Base-by-base conservation (phyloP, 1,139 yeast species). In the Arxiozyma slooffiae region DNA sequence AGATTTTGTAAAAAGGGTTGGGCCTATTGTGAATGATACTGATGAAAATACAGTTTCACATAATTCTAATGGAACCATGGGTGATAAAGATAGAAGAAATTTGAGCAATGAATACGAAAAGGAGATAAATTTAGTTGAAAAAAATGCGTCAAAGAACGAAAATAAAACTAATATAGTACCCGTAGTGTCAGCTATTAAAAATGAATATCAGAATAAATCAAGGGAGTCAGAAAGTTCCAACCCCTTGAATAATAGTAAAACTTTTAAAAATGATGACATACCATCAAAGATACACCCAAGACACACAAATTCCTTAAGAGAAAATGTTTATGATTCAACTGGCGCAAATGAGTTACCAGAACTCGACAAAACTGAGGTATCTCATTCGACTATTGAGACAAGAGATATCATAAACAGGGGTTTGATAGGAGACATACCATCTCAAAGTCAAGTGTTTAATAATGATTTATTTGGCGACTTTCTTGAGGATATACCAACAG, bases 391-490 rank as follows among this genome's bases (percentile, higher is more conserved):
- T 16, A 41, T 48, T 4, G 30, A 48, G 21, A 50, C 53, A 36
- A 48, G 46, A 36, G 50, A 50, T 43, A 50, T 44, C 21, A 41
- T 49, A 2, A 50, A 47, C 21, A 44, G 36, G 21, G 50, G 44
- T 22, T n/a, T 50, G 16, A 42, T 30, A 5, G 42, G 48, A 7
- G 61, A 46, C n/a, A 30, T 38, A 17, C n/a, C 42, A 16, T 37
- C 44, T 8, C 62, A 60, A 46, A 59, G 61, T 34, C 55, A 55
- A 39, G 48, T 60, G 1, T 63, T 60, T 47, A 57, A 60, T 38
- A 58, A 57, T 38, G 67, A 63, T 44, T 48, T 62, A 8, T 63
- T 55, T 48, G 67, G 66, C n/a, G 67, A 62, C 40, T 51, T 60
- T 36, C 41, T 53, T 16, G 41, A 50, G 44, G 38, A 38, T 9